Evolutionary conservation across 805 yeast species (phyloP).

Genomic region (Dipodascus albidus): DNA sequence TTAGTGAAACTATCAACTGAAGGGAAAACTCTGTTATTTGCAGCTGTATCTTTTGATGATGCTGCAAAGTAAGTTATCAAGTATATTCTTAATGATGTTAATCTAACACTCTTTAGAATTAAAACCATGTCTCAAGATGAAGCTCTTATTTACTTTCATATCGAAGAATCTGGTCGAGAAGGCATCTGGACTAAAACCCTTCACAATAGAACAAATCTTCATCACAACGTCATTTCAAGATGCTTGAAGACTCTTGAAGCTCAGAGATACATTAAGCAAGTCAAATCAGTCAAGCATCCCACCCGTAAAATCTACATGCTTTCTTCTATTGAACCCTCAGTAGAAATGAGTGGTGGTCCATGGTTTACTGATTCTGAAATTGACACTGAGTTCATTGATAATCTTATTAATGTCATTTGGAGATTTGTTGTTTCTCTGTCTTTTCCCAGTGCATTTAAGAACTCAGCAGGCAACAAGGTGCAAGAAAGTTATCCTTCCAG

Average conservation of each 20-base stretch:
- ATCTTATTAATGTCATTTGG: constrained; percentile 78
- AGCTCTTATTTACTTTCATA: constrained; percentile 79
- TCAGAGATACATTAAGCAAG: constrained; percentile 75
- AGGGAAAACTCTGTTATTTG: constrained; percentile 59
- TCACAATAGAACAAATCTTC: constrained; percentile 77
- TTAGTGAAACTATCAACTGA: constrained; percentile 58
- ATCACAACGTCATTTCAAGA: constrained; percentile 80
- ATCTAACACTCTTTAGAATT: constrained; percentile 35
- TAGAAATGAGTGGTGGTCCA: constrained; percentile 97
- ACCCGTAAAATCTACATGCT: constrained; percentile 95
- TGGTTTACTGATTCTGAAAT: constrained; percentile 97
- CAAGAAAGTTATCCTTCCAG: constrained; percentile 46
- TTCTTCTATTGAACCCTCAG: constrained; percentile 83
- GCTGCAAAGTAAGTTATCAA: constrained; percentile 33
- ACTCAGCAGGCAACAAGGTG: constrained; percentile 11
- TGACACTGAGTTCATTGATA: constrained; percentile 86
- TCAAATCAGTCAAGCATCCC: constrained; percentile 82
- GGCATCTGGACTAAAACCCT: constrained; percentile 94
- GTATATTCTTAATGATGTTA: background rate
- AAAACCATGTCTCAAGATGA: constrained; percentile 77
- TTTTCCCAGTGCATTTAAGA: constrained; percentile 58
- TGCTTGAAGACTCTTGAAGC: constrained; percentile 71
- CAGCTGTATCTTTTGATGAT: constrained; percentile 60
- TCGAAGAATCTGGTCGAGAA: constrained; percentile 87
- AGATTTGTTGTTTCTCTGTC: constrained; percentile 67